A percentile compares a stretch with the other conserved stretches of the same genome.
Evolutionary conservation across 2,329 filamentous ascomycete genomes (phyloP).

Genomic region (Ustilaginoidea virens): DNA sequence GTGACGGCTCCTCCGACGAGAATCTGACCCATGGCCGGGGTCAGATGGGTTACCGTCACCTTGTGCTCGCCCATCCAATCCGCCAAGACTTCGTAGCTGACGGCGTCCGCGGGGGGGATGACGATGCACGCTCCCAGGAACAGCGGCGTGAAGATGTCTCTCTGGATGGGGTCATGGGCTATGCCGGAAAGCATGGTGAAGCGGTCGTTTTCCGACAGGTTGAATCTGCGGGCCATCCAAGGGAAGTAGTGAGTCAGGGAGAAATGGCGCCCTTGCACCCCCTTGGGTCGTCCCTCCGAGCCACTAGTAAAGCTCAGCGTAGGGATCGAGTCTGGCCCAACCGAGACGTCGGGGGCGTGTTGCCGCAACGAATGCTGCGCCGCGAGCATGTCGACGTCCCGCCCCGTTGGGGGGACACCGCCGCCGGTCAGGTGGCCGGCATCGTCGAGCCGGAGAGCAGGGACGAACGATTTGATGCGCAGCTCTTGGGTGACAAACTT

Average conservation of each 20-base stretch:
- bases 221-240: slow-evolving; percentile 83
- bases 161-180: slow-evolving; percentile 55
- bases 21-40: slow-evolving; percentile 93
- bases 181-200: slow-evolving; percentile 82
- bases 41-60: slow-evolving; percentile 74
- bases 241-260: slow-evolving; percentile 73
- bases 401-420: slow-evolving; percentile 38
- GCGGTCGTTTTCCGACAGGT: slow-evolving; percentile 51
- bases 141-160: slow-evolving; percentile 76
- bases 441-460: slow-evolving; percentile 54
- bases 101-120: slow-evolving; percentile 67
- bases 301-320: slow-evolving; percentile 65
- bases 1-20: slow-evolving; percentile 71
- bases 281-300: slow-evolving; percentile 66
- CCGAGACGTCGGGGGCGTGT: slow-evolving; percentile 57
- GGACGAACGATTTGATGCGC: slow-evolving; percentile 56
- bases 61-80: slow-evolving; percentile 74
- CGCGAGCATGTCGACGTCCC: slow-evolving; percentile 42
- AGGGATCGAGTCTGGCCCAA: slow-evolving; percentile 73
- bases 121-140: slow-evolving; percentile 72
- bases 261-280: slow-evolving; percentile 77
- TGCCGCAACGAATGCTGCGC: slow-evolving; percentile 34
- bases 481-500: slow-evolving; percentile 61
- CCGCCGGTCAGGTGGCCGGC: slow-evolving; percentile 62
- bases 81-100: slow-evolving; percentile 66